Conservation (phyloP, 345 rosid species). For the Hibiscus mutabilis region DNA sequence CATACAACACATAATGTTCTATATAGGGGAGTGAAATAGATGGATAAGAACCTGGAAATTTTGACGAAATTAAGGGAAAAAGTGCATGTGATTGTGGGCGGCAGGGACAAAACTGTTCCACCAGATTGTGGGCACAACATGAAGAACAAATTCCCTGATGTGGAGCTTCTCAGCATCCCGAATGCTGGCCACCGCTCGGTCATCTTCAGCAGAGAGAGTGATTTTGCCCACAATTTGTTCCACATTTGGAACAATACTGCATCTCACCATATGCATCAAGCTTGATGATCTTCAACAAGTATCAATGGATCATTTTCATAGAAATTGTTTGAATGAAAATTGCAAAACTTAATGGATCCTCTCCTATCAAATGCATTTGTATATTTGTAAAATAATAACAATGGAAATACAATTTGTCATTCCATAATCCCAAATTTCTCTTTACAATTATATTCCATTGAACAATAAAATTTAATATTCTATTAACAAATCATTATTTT, state of each 20-base stretch:
- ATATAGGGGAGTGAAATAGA: conserved; percentile 59
- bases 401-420: no score
- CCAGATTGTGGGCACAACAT: conserved; percentile 45
- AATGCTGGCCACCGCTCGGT: conserved; percentile 45
- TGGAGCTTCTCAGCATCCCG: conserved; percentile 31
- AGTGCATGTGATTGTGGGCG: conserved; percentile 43
- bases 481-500: no score
- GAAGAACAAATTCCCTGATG: conserved; percentile 37
- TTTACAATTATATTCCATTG: no score
- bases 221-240: conserved; percentile 37
- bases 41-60: conserved; percentile 41
- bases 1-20: conserved; percentile 71
- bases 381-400: no score
- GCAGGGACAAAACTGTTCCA: conserved; percentile 40
- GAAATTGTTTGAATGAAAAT: no score
- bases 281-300: background rate
- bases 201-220: conserved; percentile 44
- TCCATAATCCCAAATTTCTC: no score
- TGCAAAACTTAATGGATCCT: no score
- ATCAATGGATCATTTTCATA: no score
- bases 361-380: no score
- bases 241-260: conserved; percentile 32
- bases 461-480: no score
- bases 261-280: background rate
- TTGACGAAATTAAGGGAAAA: conserved; percentile 25